Conservation (phyloP, 1,139 yeast genomes). For the Yarrowia galli region DNA sequence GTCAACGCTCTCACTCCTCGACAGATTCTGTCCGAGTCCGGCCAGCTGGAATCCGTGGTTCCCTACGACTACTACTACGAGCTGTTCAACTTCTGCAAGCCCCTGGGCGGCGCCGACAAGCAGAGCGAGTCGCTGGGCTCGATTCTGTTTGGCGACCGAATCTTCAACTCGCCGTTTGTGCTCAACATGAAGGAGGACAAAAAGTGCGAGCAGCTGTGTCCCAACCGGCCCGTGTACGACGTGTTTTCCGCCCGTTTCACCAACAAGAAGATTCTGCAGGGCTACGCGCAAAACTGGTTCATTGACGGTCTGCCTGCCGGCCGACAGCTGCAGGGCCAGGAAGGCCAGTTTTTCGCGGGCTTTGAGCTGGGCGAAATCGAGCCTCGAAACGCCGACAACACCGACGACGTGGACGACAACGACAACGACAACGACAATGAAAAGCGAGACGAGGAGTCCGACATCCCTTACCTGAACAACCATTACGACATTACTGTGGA, state of each 20-base stretch:
- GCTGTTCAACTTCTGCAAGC: conserved; percentile 83
- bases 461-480: conserved; percentile 66
- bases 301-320: conserved; percentile 96
- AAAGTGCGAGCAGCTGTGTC: conserved; percentile 71
- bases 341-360: conserved; percentile 69
- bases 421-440: conserved; percentile 54
- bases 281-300: conserved; percentile 90
- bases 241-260: conserved; percentile 75
- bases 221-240: conserved; percentile 55
- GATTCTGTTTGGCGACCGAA: conserved; percentile 92
- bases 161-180: conserved; percentile 88
- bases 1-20: conserved; percentile 93
- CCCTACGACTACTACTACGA: conserved; percentile 78
- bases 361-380: conserved; percentile 68
- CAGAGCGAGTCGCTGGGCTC: conserved; percentile 94
- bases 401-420: conserved; percentile 41
- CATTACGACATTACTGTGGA: conserved; percentile 82
- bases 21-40: conserved; percentile 53
- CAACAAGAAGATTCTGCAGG: conserved; percentile 77
- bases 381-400: conserved; percentile 15
- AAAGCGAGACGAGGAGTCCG: conserved; percentile 43
- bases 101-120: conserved; percentile 65
- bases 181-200: conserved; percentile 77
- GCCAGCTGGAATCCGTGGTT: conserved; percentile 46
- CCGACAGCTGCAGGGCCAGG: conserved; percentile 63